Evolutionary conservation across 441 rosid species (phyloP).

Genomic region (Jatropha multifida): DNA sequence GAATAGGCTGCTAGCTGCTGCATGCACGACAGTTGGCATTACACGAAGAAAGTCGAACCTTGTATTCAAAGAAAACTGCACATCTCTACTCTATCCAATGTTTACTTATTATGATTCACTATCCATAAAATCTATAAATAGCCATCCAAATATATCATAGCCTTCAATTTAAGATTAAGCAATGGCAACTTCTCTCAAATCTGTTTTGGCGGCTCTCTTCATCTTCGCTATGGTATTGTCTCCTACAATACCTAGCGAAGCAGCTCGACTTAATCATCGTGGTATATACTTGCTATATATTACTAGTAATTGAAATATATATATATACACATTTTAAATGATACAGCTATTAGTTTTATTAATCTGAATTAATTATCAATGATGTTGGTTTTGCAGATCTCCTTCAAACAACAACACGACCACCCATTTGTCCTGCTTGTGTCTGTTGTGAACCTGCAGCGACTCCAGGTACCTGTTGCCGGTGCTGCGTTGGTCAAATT

Average conservation of each 20-base stretch:
- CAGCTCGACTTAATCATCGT: not conserved
- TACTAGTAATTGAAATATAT: not conserved
- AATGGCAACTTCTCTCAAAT: conserved; percentile 17
- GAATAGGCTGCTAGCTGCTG: not conserved
- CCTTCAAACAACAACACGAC: not conserved
- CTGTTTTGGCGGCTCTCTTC: conserved; percentile 5
- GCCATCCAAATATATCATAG: not conserved
- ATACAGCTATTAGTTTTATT: too few species aligned
- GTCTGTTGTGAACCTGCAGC: conserved; percentile 5
- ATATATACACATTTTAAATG: not conserved
- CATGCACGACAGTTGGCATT: not conserved
- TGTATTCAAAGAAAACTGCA: not conserved
- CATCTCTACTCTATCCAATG: not conserved
- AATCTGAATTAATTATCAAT: too few species aligned
- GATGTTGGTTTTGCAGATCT: conserved; percentile 5
- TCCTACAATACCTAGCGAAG: conserved; percentile 1
- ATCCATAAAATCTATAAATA: not conserved
- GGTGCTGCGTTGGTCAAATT: not conserved
- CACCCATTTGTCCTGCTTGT: conserved; percentile 18
- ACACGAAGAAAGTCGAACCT: not conserved
- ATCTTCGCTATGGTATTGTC: conserved; percentile 14
- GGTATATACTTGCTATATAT: not conserved
- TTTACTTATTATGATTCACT: not conserved
- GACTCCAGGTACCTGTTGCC: not conserved
- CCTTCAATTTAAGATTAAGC: not conserved